Conservation (phyloP, 2,329 filamentous ascomycete species). For the Xylariaceae sp. region DNA sequence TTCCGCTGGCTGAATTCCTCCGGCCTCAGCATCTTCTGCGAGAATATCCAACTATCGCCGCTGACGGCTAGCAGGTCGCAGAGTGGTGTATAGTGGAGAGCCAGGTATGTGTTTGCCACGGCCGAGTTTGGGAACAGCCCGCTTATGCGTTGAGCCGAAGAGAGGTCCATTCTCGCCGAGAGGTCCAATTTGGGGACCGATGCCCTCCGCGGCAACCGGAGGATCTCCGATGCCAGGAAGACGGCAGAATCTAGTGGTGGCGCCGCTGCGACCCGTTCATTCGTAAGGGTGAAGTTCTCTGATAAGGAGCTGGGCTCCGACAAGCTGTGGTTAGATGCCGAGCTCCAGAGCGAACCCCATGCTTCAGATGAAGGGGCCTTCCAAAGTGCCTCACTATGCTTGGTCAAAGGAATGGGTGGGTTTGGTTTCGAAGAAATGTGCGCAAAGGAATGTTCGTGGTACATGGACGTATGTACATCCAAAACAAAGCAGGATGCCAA, state of each 20-base stretch:
- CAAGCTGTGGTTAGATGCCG: conserved; percentile 9
- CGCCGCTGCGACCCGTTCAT: conserved; percentile 30
- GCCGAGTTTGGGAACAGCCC: conserved; percentile 41
- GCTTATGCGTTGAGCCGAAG: conserved; percentile 27
- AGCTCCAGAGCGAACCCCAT: conserved; percentile 38
- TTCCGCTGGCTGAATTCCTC: conserved; percentile 44
- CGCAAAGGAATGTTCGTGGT: conserved; percentile 44
- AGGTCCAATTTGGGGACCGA: conserved; percentile 12
- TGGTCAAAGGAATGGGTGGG: conserved; percentile 44
- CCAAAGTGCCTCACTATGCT: conserved; percentile 44
- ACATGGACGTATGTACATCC: conserved; percentile 52
- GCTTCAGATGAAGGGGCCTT: conserved; percentile 38
- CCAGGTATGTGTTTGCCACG: conserved; percentile 50
- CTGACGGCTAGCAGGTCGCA: conserved; percentile 53
- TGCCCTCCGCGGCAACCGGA: conserved; percentile 20
- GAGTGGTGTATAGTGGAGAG: conserved; percentile 55
- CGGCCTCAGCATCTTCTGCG: conserved; percentile 44
- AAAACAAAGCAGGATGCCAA: conserved; percentile 53
- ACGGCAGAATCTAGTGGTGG: conserved; percentile 22
- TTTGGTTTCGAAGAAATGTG: conserved; percentile 30
- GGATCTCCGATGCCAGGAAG: conserved; percentile 25
- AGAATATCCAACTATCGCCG: conserved; percentile 56
- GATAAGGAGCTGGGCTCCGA: conserved; percentile 25
- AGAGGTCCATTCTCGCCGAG: conserved; percentile 14
- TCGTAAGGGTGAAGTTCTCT: conserved; percentile 30